phyloP scores from a whole-genome alignment of 2,329 filamentous ascomycete species.

The Elsinoe arachidis region DNA sequence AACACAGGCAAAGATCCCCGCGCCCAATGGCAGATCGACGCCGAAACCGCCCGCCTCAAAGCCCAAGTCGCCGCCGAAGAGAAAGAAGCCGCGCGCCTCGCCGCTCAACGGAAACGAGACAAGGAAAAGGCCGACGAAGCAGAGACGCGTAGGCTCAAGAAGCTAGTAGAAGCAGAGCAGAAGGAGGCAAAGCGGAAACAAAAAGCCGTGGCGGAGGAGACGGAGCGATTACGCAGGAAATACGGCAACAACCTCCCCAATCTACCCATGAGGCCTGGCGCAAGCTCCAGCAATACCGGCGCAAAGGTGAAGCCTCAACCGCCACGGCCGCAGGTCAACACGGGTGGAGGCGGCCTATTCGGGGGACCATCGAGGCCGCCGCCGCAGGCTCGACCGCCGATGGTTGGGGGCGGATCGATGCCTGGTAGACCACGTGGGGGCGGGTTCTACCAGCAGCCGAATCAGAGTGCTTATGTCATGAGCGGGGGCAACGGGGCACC shows the following conservation, averaged over 20 bases:
- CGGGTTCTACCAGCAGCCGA: constrained; percentile 24
- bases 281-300: constrained; percentile 11
- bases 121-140: constrained; percentile 50
- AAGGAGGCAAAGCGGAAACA: constrained; percentile 48
- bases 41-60: constrained; percentile 40
- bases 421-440: constrained; percentile 9
- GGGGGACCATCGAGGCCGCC: neutral
- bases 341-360: constrained; percentile 7
- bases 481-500: constrained; percentile 20
- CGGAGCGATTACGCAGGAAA: constrained; percentile 58
- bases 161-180: constrained; percentile 59
- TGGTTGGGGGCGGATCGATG: constrained; percentile 3
- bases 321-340: constrained; percentile 11
- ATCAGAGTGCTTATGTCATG: constrained; percentile 21
- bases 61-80: constrained; percentile 36
- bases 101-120: constrained; percentile 46
- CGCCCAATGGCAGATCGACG: constrained; percentile 44
- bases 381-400: neutral
- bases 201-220: constrained; percentile 60
- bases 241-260: constrained; percentile 44
- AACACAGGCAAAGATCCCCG: constrained; percentile 39
- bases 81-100: constrained; percentile 26
- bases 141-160: constrained; percentile 51
- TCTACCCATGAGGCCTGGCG: constrained; percentile 24
- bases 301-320: constrained; percentile 13